Conservation (phyloP, 805 yeast genomes). For the Wickerhamia fluorescens region DNA sequence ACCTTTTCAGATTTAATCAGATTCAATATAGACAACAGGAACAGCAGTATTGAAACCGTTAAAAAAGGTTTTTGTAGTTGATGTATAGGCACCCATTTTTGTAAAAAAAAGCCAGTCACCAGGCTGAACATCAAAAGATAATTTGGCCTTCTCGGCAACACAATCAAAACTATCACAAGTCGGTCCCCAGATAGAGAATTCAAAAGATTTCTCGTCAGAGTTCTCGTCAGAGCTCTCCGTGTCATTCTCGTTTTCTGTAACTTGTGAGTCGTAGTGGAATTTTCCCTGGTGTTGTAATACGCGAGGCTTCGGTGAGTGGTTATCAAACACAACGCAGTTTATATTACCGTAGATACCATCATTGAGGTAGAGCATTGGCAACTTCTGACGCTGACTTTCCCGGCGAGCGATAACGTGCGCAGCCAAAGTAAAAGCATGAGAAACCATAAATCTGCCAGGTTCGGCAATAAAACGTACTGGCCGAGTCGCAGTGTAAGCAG, state of each 20-base stretch:
- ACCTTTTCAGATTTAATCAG: conserved; percentile 1
- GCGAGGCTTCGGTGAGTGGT: conserved; percentile 68
- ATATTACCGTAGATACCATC: conserved; percentile 95
- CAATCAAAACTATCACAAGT: conserved; percentile 97
- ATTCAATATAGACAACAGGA: conserved; percentile 53
- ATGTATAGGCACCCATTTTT: conserved; percentile 84
- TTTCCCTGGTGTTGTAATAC: conserved; percentile 52
- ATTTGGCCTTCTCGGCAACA: conserved; percentile 44
- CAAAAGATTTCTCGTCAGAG: conserved; percentile 19
- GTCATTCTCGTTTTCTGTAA: conserved; percentile 5
- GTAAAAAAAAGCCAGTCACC: conserved; percentile 94
- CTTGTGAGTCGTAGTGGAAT: conserved; percentile 29
- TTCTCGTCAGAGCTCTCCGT: too few relatives aligned
- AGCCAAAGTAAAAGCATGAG: conserved; percentile 79
- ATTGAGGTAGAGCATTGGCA: conserved; percentile 81
- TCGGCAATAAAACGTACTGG: conserved; percentile 66
- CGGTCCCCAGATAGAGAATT: conserved; percentile 92
- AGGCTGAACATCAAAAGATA: conserved; percentile 57
- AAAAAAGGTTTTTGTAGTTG: conserved; percentile 86
- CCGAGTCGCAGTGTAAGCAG: conserved; percentile 14
- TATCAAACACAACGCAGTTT: conserved; percentile 91
- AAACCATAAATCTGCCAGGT: conserved; percentile 87
- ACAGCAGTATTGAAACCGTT: conserved; percentile 74
- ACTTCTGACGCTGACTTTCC: conserved; percentile 14
- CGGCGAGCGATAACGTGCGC: conserved; percentile 84